Conservation (phyloP, 2,329 filamentous ascomycete genomes). For the Fusarium lyarnte region DNA sequence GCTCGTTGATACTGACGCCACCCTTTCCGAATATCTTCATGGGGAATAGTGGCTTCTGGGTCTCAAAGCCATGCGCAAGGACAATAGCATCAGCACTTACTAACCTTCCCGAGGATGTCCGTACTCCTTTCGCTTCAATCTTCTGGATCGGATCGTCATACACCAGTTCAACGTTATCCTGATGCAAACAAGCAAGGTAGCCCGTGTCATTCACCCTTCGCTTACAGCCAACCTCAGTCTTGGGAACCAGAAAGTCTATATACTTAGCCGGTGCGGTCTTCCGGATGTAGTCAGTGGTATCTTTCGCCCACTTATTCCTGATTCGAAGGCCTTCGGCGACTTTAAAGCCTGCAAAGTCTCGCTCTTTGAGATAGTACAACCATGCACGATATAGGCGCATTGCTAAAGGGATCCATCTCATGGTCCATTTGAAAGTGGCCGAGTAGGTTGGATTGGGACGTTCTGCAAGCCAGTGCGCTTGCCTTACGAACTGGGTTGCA, state of each 20-base stretch:
- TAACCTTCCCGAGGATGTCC: constrained; percentile 27
- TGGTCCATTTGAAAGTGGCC: constrained; percentile 34
- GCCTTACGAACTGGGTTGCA: constrained; percentile 59
- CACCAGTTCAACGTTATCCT: constrained; percentile 45
- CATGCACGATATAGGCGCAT: constrained; percentile 35
- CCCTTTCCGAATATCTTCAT: constrained; percentile 57
- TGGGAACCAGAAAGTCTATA: constrained; percentile 44
- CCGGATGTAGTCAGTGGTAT: constrained; percentile 42
- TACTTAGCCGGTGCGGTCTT: constrained; percentile 42
- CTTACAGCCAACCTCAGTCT: constrained; percentile 50
- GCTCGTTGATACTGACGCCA: constrained; percentile 51
- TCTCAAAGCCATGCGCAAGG: constrained; percentile 60
- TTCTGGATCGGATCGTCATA: constrained; percentile 27
- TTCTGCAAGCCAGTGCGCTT: constrained; percentile 57
- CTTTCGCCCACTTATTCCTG: constrained; percentile 24
- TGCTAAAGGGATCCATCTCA: constrained; percentile 37
- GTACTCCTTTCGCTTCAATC: constrained; percentile 24
- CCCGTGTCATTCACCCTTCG: constrained; percentile 48
- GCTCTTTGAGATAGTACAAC: constrained; percentile 35
- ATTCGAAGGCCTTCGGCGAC: constrained; percentile 13
- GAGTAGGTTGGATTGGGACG: constrained; percentile 39
- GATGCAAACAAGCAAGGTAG: constrained; percentile 46
- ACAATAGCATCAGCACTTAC: constrained; percentile 51
- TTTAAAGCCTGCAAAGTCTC: constrained; percentile 39
- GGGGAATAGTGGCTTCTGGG: constrained; percentile 56